Evolutionary conservation across 805 yeast genomes (phyloP).

Genomic region (Monosporozyma yasuniensis): DNA sequence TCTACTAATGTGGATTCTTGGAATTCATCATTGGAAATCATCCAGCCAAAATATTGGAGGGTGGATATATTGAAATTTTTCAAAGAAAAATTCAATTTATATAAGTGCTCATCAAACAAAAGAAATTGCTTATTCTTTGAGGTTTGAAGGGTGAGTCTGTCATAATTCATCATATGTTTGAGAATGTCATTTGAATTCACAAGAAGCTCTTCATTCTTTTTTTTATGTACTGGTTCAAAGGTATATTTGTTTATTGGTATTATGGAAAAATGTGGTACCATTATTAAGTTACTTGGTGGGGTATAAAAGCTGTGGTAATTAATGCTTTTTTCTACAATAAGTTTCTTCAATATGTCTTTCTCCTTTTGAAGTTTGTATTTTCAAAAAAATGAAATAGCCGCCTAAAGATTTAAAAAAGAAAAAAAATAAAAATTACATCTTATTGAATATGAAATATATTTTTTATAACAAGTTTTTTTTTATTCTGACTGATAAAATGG

Average conservation of each 20-base stretch:
- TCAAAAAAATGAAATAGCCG: no score
- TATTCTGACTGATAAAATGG: no score
- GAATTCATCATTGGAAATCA: background rate
- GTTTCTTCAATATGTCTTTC: no score
- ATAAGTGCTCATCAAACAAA: background rate
- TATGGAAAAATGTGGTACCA: background rate
- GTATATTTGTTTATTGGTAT: background rate
- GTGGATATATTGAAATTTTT: background rate
- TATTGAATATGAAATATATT: no score
- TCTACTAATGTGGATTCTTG: background rate
- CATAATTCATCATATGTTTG: background rate
- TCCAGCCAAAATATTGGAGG: background rate
- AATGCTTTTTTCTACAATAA: no score
- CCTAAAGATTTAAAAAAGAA: no score
- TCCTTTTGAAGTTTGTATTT: no score
- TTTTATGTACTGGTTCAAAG: no score
- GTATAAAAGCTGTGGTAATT: no score
- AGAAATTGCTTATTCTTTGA: background rate
- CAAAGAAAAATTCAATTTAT: background rate
- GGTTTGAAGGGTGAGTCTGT: background rate
- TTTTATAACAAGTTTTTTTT: no score
- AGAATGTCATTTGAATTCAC: background rate
- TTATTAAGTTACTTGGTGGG: no score
- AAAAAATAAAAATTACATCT: no score
- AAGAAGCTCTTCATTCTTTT: background rate